A percentile compares a stretch with the other conserved stretches of the same genome.
Conservation (phyloP, 371 early-diverging fungal species). For the Syncephalis plumigaleata region DNA sequence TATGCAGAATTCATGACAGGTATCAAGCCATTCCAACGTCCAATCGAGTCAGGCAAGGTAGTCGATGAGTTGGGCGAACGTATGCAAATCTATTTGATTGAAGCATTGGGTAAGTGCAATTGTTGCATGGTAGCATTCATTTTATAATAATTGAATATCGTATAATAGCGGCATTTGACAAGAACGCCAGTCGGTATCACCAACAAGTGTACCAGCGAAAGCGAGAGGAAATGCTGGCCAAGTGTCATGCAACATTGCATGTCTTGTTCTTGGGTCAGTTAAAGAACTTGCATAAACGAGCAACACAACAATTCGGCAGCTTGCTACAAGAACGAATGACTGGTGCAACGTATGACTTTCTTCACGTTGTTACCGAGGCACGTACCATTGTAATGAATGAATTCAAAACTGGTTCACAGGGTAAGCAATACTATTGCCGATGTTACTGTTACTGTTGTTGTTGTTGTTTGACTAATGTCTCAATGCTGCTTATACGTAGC, state of each 20-base stretch:
- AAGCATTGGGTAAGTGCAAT: constrained; percentile 28
- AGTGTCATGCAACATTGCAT: constrained; percentile 57
- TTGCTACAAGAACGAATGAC: constrained; percentile 13
- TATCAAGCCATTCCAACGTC: constrained; percentile 36
- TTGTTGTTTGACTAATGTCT: no score
- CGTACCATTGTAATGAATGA: constrained; percentile 19
- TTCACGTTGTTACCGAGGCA: constrained; percentile 21
- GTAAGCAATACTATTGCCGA: constrained; percentile 9
- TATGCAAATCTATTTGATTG: constrained; percentile 31
- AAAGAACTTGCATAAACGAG: constrained; percentile 60
- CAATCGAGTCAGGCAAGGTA: constrained; percentile 60
- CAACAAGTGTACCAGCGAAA: constrained; percentile 76
- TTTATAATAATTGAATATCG: background rate
- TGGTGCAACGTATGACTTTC: constrained; percentile 32
- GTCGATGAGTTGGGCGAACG: constrained; percentile 55
- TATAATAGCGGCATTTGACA: constrained; percentile 47
- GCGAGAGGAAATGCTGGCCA: constrained; percentile 55
- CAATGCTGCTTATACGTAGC: no score
- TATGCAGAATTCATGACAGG: constrained; percentile 45
- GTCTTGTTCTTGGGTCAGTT: constrained; percentile 71
- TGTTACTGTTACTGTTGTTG: no score
- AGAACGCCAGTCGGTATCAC: constrained; percentile 80
- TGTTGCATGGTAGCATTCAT: background rate
- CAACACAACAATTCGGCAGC: constrained; percentile 36
- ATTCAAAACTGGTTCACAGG: constrained; percentile 16